Evolutionary conservation across 768 basidiomycete genomes (phyloP).

Genomic region (Filobasidium wieringae): DNA sequence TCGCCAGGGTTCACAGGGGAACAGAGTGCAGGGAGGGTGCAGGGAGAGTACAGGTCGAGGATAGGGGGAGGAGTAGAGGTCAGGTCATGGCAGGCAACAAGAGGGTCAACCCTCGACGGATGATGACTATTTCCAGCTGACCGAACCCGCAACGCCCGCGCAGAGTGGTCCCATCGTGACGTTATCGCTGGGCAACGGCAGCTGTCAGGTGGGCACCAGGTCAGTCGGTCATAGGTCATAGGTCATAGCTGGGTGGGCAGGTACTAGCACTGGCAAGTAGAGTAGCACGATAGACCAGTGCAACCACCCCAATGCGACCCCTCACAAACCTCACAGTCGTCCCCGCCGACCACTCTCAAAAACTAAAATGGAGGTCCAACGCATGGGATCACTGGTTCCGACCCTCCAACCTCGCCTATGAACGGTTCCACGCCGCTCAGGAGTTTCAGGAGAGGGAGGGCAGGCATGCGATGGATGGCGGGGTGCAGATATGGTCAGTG

Average conservation of each 20-base stretch:
- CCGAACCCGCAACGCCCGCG: too few species aligned
- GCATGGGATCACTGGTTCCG: not conserved
- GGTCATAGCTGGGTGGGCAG: not conserved
- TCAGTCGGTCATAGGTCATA: not conserved
- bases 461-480: not conserved
- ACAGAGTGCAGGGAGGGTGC: too few species aligned
- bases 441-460: not conserved
- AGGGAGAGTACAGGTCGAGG: not conserved
- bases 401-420: not conserved
- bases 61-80: too few species aligned
- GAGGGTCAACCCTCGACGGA: too few species aligned
- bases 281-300: not conserved
- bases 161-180: too few species aligned
- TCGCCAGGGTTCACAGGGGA: too few species aligned
- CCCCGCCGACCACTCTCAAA: not conserved
- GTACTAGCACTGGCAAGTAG: not conserved
- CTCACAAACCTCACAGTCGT: not conserved
- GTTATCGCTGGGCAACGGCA: too few species aligned
- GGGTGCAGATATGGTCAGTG: not conserved
- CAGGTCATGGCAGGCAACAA: too few species aligned
- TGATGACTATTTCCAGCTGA: not conserved
- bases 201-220: not conserved
- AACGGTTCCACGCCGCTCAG: not conserved
- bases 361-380: not conserved
- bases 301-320: too few species aligned